Conservation (phyloP, 2,329 filamentous ascomycete genomes). For the Ophiostoma perfectum region DNA sequence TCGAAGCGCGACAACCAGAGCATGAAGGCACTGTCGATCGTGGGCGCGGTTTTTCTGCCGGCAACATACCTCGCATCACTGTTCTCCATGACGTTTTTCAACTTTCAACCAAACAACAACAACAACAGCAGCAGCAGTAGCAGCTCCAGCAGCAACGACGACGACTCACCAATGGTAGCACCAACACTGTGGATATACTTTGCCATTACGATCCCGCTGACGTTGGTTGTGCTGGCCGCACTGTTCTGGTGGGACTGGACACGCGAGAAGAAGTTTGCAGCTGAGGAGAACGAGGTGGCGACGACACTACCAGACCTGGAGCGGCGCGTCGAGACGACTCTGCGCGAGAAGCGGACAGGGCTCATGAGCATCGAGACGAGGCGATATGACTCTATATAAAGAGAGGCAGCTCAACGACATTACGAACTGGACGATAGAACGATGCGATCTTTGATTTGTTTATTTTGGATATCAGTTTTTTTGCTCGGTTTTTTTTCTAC, state of each 20-base stretch:
- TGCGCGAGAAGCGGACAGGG: conserved; percentile 53
- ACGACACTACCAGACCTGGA: conserved; percentile 53
- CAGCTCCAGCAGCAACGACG: conserved; percentile 24
- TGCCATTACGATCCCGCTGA: conserved; percentile 54
- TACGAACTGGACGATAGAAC: conserved; percentile 1
- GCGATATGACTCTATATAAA: conserved; percentile 23
- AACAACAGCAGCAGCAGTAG: conserved; percentile 13
- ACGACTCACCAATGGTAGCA: conserved; percentile 42
- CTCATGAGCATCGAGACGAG: conserved; percentile 24
- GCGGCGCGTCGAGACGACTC: conserved; percentile 50
- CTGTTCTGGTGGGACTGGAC: conserved; percentile 52
- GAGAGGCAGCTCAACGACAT: not conserved
- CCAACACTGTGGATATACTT: conserved; percentile 59
- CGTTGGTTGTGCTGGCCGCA: conserved; percentile 47
- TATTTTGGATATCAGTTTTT: not conserved
- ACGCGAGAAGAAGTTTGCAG: conserved; percentile 44
- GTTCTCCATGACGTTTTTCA: conserved; percentile 63
- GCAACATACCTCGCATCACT: conserved; percentile 58
- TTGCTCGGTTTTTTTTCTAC: not conserved
- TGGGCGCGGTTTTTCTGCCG: conserved; percentile 59
- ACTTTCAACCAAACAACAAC: conserved; percentile 46
- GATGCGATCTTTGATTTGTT: not conserved
- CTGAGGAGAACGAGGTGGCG: conserved; percentile 49
- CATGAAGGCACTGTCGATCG: conserved; percentile 60
- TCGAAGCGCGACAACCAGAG: conserved; percentile 58